These are phyloP conservation scores for Jackrogersella multiformis DNA, from an alignment of 495 filamentous ascomycete genomes.

Conservation along the genomic window DNA sequence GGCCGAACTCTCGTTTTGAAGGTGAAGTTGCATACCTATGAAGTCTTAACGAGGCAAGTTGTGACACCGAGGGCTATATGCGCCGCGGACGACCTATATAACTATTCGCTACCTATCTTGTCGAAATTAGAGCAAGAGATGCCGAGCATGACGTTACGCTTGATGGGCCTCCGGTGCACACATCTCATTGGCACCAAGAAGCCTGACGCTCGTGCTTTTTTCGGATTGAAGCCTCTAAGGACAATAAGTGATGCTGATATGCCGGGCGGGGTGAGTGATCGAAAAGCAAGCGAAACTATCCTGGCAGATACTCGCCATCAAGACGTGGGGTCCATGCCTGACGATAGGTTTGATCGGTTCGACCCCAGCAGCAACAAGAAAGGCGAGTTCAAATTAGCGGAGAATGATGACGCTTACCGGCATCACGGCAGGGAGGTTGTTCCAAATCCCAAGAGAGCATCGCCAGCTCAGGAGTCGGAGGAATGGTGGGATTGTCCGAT, in stretches of 20 bases:
- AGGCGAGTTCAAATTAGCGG: background rate
- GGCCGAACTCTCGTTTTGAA: slow-evolving; percentile 91
- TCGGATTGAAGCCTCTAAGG: slow-evolving; percentile 64
- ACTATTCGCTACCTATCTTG: slow-evolving; percentile 82
- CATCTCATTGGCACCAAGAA: slow-evolving; percentile 87
- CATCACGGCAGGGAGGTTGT: slow-evolving; percentile 62
- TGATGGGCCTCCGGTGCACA: slow-evolving; percentile 90
- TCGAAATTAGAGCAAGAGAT: slow-evolving; percentile 86
- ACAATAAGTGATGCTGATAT: slow-evolving; percentile 21
- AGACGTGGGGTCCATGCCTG: slow-evolving; percentile 65
- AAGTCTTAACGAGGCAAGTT: slow-evolving; percentile 85
- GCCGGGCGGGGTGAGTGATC: slow-evolving; percentile 4
- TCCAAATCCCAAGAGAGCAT: slow-evolving; percentile 56
- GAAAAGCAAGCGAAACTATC: slow-evolving; percentile 11
- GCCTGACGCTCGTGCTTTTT: slow-evolving; percentile 76
- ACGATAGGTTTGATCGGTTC: slow-evolving; percentile 7
- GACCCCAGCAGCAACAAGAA: slow-evolving; percentile 11
- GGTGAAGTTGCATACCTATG: slow-evolving; percentile 92
- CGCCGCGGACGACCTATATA: slow-evolving; percentile 83
- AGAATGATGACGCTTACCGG: slow-evolving; percentile 26
- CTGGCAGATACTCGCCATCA: slow-evolving; percentile 66
- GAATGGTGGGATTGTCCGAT: slow-evolving; percentile 88
- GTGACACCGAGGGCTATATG: slow-evolving; percentile 75
- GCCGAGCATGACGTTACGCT: slow-evolving; percentile 78
- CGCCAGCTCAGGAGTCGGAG: slow-evolving; percentile 48